phyloP scores from a whole-genome alignment of 1,284 basidiomycete genomes.

The Microbotryum silenes-acaulis region DNA sequence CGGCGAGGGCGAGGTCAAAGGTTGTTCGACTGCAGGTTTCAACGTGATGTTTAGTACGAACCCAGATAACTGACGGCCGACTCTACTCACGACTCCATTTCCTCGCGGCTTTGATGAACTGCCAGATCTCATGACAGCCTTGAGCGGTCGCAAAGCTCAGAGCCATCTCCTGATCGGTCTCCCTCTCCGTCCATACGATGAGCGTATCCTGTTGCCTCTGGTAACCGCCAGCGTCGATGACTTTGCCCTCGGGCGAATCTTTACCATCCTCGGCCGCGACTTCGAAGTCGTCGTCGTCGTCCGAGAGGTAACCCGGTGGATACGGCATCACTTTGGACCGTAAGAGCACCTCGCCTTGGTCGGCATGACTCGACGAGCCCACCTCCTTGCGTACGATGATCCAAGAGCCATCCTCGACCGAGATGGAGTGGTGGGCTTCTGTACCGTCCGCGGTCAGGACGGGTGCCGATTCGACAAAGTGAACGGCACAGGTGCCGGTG shows the following conservation, averaged over 20 bases:
- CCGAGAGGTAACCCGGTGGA: conserved; percentile 17
- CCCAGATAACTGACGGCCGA: neutral
- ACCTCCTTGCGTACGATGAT: conserved; percentile 25
- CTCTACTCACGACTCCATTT: conserved; percentile 14
- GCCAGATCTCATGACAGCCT: conserved; percentile 95
- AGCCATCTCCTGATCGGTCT: conserved; percentile 83
- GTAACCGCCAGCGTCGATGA: conserved; percentile 70
- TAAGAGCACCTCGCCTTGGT: conserved; percentile 15
- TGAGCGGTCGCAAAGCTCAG: conserved; percentile 94
- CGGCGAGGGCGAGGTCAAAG: conserved; percentile 17
- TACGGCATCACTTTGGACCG: conserved; percentile 20
- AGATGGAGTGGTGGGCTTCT: conserved; percentile 5
- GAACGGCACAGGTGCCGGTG: conserved; percentile 84
- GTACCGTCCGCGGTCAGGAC: conserved; percentile 2
- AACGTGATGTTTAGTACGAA: neutral
- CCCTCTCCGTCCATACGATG: conserved; percentile 94
- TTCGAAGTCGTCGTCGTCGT: conserved; percentile 27
- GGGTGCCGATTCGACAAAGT: conserved; percentile 43
- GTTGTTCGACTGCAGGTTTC: conserved; percentile 35
- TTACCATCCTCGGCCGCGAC: conserved; percentile 34
- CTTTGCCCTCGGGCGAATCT: conserved; percentile 45
- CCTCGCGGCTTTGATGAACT: conserved; percentile 60
- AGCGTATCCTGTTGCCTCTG: conserved; percentile 95
- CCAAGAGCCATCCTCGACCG: conserved; percentile 23
- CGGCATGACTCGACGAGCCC: neutral